Percentiles rank a stretch among this genome's conserved stretches.
Evolutionary conservation across 768 basidiomycete genomes (phyloP).

Genomic region (Pisolithus sp.): DNA sequence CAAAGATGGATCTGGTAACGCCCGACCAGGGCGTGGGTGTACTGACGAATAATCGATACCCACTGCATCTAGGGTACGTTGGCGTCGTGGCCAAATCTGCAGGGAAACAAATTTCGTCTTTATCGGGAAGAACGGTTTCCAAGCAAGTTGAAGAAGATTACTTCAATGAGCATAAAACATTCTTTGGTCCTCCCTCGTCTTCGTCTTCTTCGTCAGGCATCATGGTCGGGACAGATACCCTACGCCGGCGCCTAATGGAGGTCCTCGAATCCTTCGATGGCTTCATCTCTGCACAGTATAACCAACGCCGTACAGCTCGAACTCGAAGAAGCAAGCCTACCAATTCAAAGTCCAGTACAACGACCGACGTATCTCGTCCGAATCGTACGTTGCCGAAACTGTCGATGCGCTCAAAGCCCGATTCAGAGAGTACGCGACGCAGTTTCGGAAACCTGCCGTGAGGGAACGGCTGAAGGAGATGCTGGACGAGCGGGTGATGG

Average conservation of each 20-base stretch:
- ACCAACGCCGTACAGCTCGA: slow-evolving; percentile 97
- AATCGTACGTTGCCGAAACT: slow-evolving; percentile 97
- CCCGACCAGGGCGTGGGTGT: slow-evolving; percentile 79
- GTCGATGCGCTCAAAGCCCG: slow-evolving; percentile 87
- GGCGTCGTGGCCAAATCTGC: slow-evolving; percentile 88
- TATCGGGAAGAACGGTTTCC: slow-evolving; percentile 43
- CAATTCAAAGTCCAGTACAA: slow-evolving; percentile 99
- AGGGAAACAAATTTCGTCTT: slow-evolving; percentile 46
- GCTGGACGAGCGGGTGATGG: slow-evolving; percentile 96
- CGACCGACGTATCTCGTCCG: slow-evolving; percentile 88
- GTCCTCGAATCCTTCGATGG: slow-evolving; percentile 98
- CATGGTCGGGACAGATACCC: slow-evolving; percentile 88
- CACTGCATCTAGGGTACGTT: slow-evolving; percentile 95
- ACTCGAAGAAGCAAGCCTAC: slow-evolving; percentile 92
- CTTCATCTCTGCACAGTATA: slow-evolving; percentile 89
- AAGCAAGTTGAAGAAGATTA: slow-evolving; percentile 59
- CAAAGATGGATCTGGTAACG: slow-evolving; percentile 97
- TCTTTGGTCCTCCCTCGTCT: slow-evolving; percentile 55
- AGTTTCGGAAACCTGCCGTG: slow-evolving; percentile 86
- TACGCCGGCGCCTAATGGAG: slow-evolving; percentile 89
- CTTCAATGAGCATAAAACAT: slow-evolving; percentile 55
- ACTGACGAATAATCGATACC: slow-evolving; percentile 85
- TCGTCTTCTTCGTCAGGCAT: slow-evolving; percentile 24
- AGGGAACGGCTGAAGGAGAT: slow-evolving; percentile 83
- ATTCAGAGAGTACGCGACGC: slow-evolving; percentile 78